A percentile compares a stretch with the other conserved stretches of the same genome.
Evolutionary conservation across 1,284 basidiomycete species (phyloP).

Genomic region (Termitomyces sp.): DNA sequence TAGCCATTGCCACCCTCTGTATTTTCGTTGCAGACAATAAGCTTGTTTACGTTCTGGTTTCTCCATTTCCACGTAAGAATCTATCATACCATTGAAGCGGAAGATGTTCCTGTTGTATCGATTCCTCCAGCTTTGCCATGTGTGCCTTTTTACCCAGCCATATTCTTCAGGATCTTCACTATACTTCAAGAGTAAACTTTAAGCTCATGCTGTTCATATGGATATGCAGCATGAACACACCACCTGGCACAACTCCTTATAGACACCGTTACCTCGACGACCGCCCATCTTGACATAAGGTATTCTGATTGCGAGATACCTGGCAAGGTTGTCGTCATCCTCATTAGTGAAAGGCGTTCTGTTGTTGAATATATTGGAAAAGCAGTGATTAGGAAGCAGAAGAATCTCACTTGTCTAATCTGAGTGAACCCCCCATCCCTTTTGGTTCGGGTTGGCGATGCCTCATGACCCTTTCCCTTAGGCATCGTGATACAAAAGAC

Average conservation of each 20-base stretch:
- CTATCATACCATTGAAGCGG: constrained; percentile 49
- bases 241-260: constrained; percentile 24
- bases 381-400: not conserved
- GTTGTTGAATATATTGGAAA: not conserved
- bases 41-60: constrained; percentile 20
- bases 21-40: constrained; percentile 19
- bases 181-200: constrained; percentile 11
- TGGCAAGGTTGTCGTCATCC: constrained; percentile 33
- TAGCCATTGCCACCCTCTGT: constrained; percentile 10
- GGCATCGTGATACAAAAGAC: constrained; percentile 25
- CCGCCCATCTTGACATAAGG: constrained; percentile 33
- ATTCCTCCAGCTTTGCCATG: constrained; percentile 70
- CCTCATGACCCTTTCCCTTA: constrained; percentile 16
- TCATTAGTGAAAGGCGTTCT: constrained; percentile 28
- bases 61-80: constrained; percentile 32
- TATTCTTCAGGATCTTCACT: constrained; percentile 30
- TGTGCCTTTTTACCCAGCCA: constrained; percentile 59
- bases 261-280: constrained; percentile 31
- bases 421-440: constrained; percentile 28
- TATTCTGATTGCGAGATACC: constrained; percentile 30
- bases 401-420: constrained; percentile 12
- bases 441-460: constrained; percentile 19
- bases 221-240: constrained; percentile 17
- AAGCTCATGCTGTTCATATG: not conserved
- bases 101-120: constrained; percentile 61